Base-by-base conservation (phyloP, 768 basidiomycete species). In the Pisolithus tinctorius region DNA sequence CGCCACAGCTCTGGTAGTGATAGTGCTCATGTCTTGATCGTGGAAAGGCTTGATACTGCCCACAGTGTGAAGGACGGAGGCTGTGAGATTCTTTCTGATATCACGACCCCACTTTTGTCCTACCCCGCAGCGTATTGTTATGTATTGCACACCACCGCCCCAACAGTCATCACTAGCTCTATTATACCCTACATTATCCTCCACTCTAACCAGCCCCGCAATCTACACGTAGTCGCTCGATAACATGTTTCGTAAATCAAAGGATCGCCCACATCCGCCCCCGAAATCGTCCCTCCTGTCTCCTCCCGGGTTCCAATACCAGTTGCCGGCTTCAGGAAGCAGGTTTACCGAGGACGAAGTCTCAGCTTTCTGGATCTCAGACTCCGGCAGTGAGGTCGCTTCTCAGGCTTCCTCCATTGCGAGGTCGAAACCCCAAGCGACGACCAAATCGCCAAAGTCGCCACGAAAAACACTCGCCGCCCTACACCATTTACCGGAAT, bases 331-430 rank as follows among this genome's bases (percentile, higher is more conserved):
- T 27, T 57, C 59, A 11, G 66, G 64, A 16, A 67, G 65, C 52
- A 60, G 63, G 23, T 68, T 67, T 47, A 58, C 49, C 23, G 65
- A 67, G 16, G 62, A 58, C 0, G 31, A 54, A 2, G 49, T 58
- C 17, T 67, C 65, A 2, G 65, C 52, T 0, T 48, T 68, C 41
- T 45, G 62, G 36, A 63, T 54, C 6, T 66, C 64, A 10, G 65
- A 66, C 36, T 50, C 56, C 0, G 64, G 55, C n/a, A 66, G 62
- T 29, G 56, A 60, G 16, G 39, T 47, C n/a, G 30, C 41, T 4
- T 56, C 61, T 54, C 16, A 31, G n/a, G 16, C 20, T 42, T 20
- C 29, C 42, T 4, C 55, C 44, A 13, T 10, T 47, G 2, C 52
- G 3, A 50, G 52, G 63, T 36, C 25, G 2, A 37, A 47, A 41